These are phyloP conservation scores for Filobasidium uniguttulatum DNA, from an alignment of 1,284 basidiomycete genomes.

Conservation along the genomic window DNA sequence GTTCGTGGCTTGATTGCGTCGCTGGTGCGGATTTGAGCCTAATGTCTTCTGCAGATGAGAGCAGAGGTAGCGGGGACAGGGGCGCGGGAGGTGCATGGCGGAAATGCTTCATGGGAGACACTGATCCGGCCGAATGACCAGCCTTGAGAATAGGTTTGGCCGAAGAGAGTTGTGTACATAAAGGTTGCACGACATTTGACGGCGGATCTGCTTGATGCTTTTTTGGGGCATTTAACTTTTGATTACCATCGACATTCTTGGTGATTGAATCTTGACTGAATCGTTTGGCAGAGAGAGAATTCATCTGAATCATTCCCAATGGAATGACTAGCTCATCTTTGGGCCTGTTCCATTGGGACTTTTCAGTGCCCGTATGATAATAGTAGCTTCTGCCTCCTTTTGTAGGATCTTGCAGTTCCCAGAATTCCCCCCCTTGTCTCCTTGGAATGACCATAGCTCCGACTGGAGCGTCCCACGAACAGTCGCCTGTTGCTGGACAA, in stretches of 20 bases:
- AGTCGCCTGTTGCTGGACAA: conserved; percentile 78
- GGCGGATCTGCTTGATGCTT: no score
- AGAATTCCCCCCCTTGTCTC: conserved; percentile 78
- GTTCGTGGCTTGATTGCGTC: no score
- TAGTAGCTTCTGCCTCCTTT: conserved; percentile 73
- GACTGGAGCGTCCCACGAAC: conserved; percentile 81
- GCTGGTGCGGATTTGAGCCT: no score
- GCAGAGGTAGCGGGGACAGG: no score
- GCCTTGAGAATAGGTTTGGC: neutral
- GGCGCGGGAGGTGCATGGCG: no score
- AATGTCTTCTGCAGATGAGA: no score
- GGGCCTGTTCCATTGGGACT: conserved; percentile 80
- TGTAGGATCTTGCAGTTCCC: conserved; percentile 73
- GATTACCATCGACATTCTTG: no score
- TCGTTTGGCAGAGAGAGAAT: no score
- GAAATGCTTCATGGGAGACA: no score
- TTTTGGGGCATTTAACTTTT: no score
- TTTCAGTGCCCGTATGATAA: conserved; percentile 66
- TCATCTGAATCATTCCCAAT: conserved; percentile 63
- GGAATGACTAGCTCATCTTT: conserved; percentile 70
- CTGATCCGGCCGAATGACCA: no score
- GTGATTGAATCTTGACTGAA: neutral
- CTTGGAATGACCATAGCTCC: conserved; percentile 79
- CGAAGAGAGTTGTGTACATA: neutral
- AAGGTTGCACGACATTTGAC: no score